A percentile compares a stretch with the other conserved stretches of the same genome.
phyloP scores from a whole-genome alignment of 495 filamentous ascomycete genomes.

The Cryomyces antarcticus region DNA sequence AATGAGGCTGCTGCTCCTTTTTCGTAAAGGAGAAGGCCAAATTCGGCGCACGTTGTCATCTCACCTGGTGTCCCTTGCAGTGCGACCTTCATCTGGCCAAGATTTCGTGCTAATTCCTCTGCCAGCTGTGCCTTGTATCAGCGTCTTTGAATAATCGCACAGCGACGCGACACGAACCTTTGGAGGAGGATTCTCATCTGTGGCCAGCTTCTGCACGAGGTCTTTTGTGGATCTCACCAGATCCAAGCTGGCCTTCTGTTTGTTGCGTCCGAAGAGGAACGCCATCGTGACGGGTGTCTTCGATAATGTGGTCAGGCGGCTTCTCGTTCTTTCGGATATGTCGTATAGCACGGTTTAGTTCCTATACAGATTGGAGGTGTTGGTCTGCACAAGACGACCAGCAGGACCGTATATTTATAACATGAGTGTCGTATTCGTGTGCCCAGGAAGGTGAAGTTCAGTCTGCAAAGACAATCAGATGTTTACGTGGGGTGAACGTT shows the following conservation, averaged over 20 bases:
- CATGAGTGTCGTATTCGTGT: no score
- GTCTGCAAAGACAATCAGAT: no score
- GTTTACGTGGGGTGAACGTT: no score
- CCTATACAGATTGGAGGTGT: no score
- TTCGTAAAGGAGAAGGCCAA: no score
- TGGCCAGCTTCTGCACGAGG: constrained; percentile 24
- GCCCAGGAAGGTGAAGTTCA: no score
- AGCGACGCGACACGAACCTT: constrained; percentile 10
- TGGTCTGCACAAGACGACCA: no score
- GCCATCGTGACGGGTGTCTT: constrained; percentile 36
- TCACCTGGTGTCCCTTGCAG: constrained; percentile 21
- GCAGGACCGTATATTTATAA: no score
- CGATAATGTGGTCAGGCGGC: neutral
- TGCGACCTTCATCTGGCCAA: constrained; percentile 21
- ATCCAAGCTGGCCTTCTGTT: constrained; percentile 34
- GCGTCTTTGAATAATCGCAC: neutral
- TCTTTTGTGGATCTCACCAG: constrained; percentile 38
- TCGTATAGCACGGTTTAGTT: no score
- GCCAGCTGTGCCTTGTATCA: constrained; percentile 8
- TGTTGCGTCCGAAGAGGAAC: constrained; percentile 69
- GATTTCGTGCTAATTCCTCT: constrained; percentile 20
- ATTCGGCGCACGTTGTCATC: neutral
- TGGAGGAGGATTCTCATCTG: constrained; percentile 14
- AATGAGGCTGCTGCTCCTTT: no score
- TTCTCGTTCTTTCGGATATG: no score